Evolutionary conservation across 768 basidiomycete species (phyloP).

Genomic region (Panaeolus papilionaceus): DNA sequence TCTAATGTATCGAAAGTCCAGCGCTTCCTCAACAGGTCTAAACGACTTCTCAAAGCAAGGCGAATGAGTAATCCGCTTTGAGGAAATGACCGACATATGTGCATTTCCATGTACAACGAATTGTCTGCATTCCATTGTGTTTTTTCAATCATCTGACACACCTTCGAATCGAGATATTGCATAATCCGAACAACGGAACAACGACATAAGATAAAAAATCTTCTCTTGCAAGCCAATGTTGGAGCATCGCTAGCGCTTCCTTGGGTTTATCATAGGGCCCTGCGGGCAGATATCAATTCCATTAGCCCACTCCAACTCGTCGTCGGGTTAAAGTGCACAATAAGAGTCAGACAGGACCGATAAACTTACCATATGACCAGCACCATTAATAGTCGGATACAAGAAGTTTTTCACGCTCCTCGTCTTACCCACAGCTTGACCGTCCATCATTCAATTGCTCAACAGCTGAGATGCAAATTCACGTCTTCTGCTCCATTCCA

Average conservation of each 20-base stretch:
- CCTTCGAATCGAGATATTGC: too few species aligned
- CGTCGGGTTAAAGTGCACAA: too few species aligned
- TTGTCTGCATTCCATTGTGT: too few species aligned
- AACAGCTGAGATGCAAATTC: constrained; percentile 50
- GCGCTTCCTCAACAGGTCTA: too few species aligned
- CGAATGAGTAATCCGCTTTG: too few species aligned
- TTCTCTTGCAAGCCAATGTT: constrained; percentile 19
- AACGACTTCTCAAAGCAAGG: too few species aligned
- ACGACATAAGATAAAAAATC: constrained; percentile 11
- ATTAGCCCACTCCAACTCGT: neutral
- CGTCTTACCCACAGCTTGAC: constrained; percentile 58
- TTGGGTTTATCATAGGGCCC: constrained; percentile 24
- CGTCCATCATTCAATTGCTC: constrained; percentile 62
- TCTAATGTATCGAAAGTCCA: too few species aligned
- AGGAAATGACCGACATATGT: too few species aligned
- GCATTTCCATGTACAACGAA: too few species aligned
- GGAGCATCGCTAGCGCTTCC: constrained; percentile 20
- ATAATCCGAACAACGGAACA: neutral
- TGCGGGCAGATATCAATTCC: neutral
- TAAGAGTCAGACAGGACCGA: neutral
- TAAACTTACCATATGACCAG: constrained; percentile 64
- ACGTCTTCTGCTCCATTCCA: constrained; percentile 65
- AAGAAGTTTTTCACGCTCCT: constrained; percentile 57
- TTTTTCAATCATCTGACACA: too few species aligned
- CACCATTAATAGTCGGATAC: constrained; percentile 45